Base-by-base conservation (phyloP, 2,329 filamentous ascomycete species). In the Exophiala sideris region DNA sequence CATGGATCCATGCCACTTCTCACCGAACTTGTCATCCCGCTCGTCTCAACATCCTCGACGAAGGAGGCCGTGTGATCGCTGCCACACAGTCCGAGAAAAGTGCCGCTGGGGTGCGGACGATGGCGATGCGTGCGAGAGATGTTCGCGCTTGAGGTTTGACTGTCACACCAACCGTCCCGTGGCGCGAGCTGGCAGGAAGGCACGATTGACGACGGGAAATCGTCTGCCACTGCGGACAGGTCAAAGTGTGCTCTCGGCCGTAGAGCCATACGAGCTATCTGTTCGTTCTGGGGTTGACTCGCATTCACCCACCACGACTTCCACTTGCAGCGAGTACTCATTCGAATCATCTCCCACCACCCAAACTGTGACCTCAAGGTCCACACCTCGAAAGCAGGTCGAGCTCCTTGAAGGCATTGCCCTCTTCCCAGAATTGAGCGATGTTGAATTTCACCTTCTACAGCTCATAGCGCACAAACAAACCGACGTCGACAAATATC, bases 61-160 rank as follows among this genome's bases (percentile, higher is more conserved):
- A 57, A 59, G 52, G 53, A 52, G 42, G 46, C 41, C 50, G 7
- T 52, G 50, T 34, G 50, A 52, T 52, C 41, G 50, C n/a, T 52
- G 50, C 20, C 50, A 52, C 18, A 34, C 5, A 7, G 21, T 52
- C 34, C 46, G 46, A 20, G 50, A 47, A 33, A 52, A 40, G 18
- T 52, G 50, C 20, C 41, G 41, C 7, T 47, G 50, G 50, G 41
- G 9, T 10, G 11, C 41, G n/a, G 41, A 24, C 9, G 33, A 39
- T 45, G 35, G 33, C 3, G 16, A 46, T 32, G 34, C 12, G 10
- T 52, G 50, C 16, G 50, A 35, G 24, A 46, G 50, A 52, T 52
- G 50, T 20, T 46, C 50, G 3, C 50, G 50, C 10, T 47, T 52
- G 42, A 29, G 11, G 7, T 46, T 46, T 34, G 9, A 2, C 10